Conservation (phyloP, 2,329 filamentous ascomycete genomes). For the Fusarium sororula region DNA sequence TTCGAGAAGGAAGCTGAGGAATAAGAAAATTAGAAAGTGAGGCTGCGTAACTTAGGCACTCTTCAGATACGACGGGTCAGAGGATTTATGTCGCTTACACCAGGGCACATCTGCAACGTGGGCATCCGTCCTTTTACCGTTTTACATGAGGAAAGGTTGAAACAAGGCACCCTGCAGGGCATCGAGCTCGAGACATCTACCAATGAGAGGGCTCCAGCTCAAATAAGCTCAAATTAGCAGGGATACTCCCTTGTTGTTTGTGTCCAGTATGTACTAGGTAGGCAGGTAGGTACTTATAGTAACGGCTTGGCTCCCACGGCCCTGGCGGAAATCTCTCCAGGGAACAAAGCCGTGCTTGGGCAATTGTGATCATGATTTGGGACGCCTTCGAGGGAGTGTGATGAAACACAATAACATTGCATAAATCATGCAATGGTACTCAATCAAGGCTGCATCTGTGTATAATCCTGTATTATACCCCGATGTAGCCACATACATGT, state of each 20-base stretch:
- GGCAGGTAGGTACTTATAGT: not conserved
- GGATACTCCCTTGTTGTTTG: slow-evolving; percentile 1
- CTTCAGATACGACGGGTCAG: not conserved
- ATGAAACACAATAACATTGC: not conserved
- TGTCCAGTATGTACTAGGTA: not conserved
- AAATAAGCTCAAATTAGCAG: slow-evolving; percentile 13
- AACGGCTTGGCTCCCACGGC: not conserved
- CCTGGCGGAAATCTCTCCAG: not conserved
- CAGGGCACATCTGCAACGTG: not conserved
- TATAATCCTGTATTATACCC: not conserved
- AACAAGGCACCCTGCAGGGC: slow-evolving; percentile 14
- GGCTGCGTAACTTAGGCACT: not conserved
- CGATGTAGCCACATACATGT: slow-evolving; percentile 16
- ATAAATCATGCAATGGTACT: not conserved
- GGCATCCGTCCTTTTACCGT: not conserved
- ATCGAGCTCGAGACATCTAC: not conserved
- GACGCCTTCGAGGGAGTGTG: not conserved
- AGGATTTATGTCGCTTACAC: not conserved
- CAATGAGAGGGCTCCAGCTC: not conserved
- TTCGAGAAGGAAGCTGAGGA: not conserved
- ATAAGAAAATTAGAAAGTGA: not conserved
- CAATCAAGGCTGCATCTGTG: not conserved
- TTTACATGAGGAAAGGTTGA: slow-evolving; percentile 1
- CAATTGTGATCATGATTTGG: not conserved
- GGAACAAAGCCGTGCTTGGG: not conserved